phyloP scores from a whole-genome alignment of 2,329 filamentous ascomycete genomes.

The Elsinoe necatrix region DNA sequence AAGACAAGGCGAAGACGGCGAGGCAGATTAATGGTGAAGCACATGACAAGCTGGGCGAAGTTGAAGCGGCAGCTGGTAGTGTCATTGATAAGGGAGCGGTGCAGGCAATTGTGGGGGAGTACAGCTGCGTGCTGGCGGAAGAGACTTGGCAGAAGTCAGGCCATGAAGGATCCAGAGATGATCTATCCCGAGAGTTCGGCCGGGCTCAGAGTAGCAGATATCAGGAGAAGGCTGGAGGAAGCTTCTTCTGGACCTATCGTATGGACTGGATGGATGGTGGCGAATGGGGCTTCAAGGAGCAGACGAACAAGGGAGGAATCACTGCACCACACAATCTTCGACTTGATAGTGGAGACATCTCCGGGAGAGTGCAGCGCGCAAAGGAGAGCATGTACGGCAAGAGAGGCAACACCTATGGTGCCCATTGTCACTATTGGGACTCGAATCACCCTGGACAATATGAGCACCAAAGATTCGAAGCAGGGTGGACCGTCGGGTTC shows the following conservation, averaged over 20 bases:
- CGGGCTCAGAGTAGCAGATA: constrained; percentile 42
- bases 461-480: constrained; percentile 47
- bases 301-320: constrained; percentile 40
- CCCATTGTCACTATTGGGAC: constrained; percentile 46
- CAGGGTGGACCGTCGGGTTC: constrained; percentile 50
- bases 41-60: constrained; percentile 35
- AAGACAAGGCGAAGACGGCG: constrained; percentile 44
- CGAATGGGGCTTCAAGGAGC: constrained; percentile 52
- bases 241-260: constrained; percentile 53
- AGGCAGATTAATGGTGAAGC: constrained; percentile 44
- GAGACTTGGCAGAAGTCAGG: constrained; percentile 39
- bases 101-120: constrained; percentile 49
- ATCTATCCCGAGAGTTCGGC: constrained; percentile 40
- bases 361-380: constrained; percentile 32
- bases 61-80: constrained; percentile 41
- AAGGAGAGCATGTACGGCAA: constrained; percentile 32
- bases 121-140: constrained; percentile 48
- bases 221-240: constrained; percentile 43
- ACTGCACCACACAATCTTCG: constrained; percentile 33
- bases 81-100: constrained; percentile 44
- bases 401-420: constrained; percentile 31
- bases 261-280: constrained; percentile 57
- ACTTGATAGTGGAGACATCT: constrained; percentile 33
- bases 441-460: constrained; percentile 35
- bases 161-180: constrained; percentile 28